A percentile compares a stretch with the other conserved stretches of the same genome.
Evolutionary conservation across 345 rosid genomes (phyloP).

Genomic region (Eutrema heterophyllum): DNA sequence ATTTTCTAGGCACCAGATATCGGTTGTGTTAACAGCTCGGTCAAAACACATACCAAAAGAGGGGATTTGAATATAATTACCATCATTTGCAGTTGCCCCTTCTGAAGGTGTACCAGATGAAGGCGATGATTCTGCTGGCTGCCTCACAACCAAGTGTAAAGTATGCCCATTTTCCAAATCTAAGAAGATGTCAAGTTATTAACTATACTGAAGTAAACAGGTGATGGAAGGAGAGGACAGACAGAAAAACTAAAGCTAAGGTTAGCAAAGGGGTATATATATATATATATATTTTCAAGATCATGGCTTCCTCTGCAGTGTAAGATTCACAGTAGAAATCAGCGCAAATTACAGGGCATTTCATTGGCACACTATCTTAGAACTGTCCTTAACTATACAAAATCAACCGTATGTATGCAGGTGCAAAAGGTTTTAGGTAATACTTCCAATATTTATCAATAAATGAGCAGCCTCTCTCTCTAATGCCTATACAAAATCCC

Average conservation of each 20-base stretch:
- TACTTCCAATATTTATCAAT: neutral
- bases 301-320: neutral
- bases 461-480: neutral
- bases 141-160: slow-evolving; percentile 86
- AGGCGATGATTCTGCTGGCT: slow-evolving; percentile 52
- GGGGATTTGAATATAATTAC: slow-evolving; percentile 30
- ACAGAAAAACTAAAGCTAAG: neutral
- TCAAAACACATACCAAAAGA: neutral
- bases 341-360: neutral
- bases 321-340: neutral
- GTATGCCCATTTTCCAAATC: slow-evolving; percentile 96
- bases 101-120: slow-evolving; percentile 49
- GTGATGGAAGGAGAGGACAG: neutral
- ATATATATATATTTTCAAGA: neutral
- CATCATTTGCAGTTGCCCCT: slow-evolving; percentile 45
- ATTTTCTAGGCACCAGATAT: neutral
- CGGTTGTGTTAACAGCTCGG: neutral
- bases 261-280: neutral
- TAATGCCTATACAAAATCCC: neutral
- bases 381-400: neutral
- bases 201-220: neutral
- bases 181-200: slow-evolving; percentile 44
- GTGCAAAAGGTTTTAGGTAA: neutral
- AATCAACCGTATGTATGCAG: neutral
- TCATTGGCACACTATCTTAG: neutral